Evolutionary conservation across 2,329 filamentous ascomycete species (phyloP), one percentile per base, ranked within the genome.

Genomic region (Colletotrichum sp.): DNA sequence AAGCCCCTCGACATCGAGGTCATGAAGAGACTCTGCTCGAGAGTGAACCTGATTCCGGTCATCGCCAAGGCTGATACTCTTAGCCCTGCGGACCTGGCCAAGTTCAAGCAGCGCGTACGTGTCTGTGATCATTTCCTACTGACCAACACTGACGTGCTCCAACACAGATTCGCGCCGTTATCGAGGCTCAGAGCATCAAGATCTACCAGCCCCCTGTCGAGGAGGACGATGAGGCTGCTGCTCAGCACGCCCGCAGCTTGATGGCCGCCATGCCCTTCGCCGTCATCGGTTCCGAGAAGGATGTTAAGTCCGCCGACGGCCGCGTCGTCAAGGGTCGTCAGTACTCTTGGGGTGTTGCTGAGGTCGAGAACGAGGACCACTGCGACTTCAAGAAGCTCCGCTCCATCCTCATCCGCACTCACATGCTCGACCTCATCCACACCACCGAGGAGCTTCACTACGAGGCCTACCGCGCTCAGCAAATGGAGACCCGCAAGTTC

Each of bases 301-400:
- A 99, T 82, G 97, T 99, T 81, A 98, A 98, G 92, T 98, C 96
- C 71, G 91, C 93, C 81, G 97, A 99, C 83, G 96, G 95, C 82
- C 96, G 96, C 85, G 98, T 98, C 79, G 96, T 98, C 86, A 99
- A 99, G 92, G 97, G 97, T 80, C 96, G 97, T 78, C 98, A 99
- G 87, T 99, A 99, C 89, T 95, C 96, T 72, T 99, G 97, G 97
- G 97, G 97, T 91, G 97, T 99, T 82, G 97, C 97, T 77, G 97
- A 99, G 87, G 97, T 99, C 68, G 97, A 99, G 91, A 99, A 99
- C 85, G 97, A 99, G 89, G 97, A 99, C 85, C 97, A 99, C 91
- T 99, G 97, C 88, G 97, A 99, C 88, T 99, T 99, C 91, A 99
- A 99, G 94, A 99, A 99, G 91, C 94, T 99, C 78, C 96, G 97